Base-by-base conservation (phyloP, 1,284 basidiomycete species). In the Kwoniella shivajii region DNA sequence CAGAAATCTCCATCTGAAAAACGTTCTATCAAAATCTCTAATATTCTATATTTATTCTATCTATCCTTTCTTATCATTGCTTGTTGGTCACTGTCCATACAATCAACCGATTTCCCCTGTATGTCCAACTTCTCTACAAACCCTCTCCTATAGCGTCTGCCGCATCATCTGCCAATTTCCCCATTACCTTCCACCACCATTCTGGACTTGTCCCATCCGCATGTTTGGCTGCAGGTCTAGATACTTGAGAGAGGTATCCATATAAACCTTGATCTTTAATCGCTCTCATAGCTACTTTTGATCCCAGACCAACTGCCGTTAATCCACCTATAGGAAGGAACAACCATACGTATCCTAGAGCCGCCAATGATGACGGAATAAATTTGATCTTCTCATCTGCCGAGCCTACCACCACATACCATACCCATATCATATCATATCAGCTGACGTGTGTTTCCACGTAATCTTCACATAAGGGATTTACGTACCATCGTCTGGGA, bases 121-220 rank as follows among this genome's bases (percentile, higher is more conserved):
- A 20, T 34, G n/a, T 47, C 29, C 26, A 47, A 24, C 22, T 22
- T 49, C n/a, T 34, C 43, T 55, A 52, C 27, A 52, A 20, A 10
- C 31, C 50, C 31, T 52, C 31, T 14, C 57, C 43, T 26, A 59
- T 52, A 38, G 57, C 52, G 49, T 57, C 54, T 18, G 53, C 55
- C 13, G 57, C 57, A 13, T 39, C 46, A 41, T 61, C 60, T 0
- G 54, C 56, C 47, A 59, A 34, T 26, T 53, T 57, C 6, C 57
- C 60, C 48, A 64, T 59, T 27, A 54, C 44, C 22, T 60, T 57
- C 48, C 52, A 57, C 60, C 60, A 64, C 60, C 60, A 64, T 29
- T 64, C 56, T 6, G 56, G 38, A 20, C 44, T 50, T 6, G 52
- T 62, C 29, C 51, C 46, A 38, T 59, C 57, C 2, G 50, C 56